Base-by-base conservation (phyloP, 2,329 filamentous ascomycete genomes). In the Cadophora sp. region DNA sequence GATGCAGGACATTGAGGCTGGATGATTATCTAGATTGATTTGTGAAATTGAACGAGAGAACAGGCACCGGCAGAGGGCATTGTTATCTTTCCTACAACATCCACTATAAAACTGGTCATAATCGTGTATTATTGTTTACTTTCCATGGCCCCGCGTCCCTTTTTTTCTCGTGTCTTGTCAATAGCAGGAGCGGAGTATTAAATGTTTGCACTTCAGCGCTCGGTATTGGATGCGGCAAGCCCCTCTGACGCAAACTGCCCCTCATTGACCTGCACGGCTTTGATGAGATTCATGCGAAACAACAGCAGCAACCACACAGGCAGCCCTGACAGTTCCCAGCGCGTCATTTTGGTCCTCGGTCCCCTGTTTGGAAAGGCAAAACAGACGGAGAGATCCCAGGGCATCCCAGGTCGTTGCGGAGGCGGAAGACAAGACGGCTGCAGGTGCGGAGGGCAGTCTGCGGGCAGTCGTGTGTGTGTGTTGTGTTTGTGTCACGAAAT, bases 251-350 rank as follows among this genome's bases (percentile, higher is more conserved):
- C 22, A 59, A 3, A 26, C 46, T 61, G 43, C 51, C 55, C 53
- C 66, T 46, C 37, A 53, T 50, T 46, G 46, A 46, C 37, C 58
- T 67, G 68, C 66, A 69, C 65, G 67, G 16, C 34, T 68, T 64
- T 70, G 67, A 71, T 72, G 67, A 67, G 48, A 71, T 72, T 72
- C 69, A 73, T 72, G 72, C 72, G 67, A 62, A 62, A 62, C 37
- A 51, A 29, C 40, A 51, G 51, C 50, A 37, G 56, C 26, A 62
- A 29, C 59, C 59, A 62, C 27, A 48, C 59, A 50, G 37, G 50
- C 27, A 31, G 40, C 11, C 59, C 26, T 31, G 59, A 34, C 26
- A 62, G 50, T 22, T 50, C 62, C 60, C 53, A 64, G 58, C 63
- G 66, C 68, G 70, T 68, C 70, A 72, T 70, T 29, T 40, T 29